Base-by-base conservation (phyloP, 495 filamentous ascomycete species). In the Penicillium samsonianum region DNA sequence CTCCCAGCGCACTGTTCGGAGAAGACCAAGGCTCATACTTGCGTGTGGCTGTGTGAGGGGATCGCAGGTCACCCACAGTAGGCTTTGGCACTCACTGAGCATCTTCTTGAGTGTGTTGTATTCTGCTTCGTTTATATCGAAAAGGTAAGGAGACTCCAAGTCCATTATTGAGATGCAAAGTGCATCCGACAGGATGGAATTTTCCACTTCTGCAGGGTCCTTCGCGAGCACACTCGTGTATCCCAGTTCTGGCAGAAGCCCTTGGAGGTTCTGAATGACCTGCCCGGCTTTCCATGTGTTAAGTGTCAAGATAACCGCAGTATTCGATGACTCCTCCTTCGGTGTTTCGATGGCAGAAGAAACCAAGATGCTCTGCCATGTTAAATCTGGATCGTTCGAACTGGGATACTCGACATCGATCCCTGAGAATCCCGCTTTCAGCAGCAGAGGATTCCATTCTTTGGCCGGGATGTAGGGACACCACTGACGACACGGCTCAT, bases 51-150 rank as follows among this genome's bases (percentile, higher is more conserved):
- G 23, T 0, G 26, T 16, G 10, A 28, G 22, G 2, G 50, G 16
- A 11, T 60, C 56, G n/a, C 46, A 53, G 1, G 67, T 79, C 2
- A 80, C 50, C 77, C 77, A 80, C 0, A 79, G 52, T 1, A 78
- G 33, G 5, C 56, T 68, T 17, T 66, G 60, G 23, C 59, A 61
- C 17, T 53, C 22, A 12, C 56, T 46, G 2, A 80, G 44, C 14
- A 81, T 47, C 6, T 61, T 41, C 16, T 51, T 59, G 0, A 67
- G 9, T 4, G 28, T 23, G 5, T 17, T 7, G 25, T 58, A 68
- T 23, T 68, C 50, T 0, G 6, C 5, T 37, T 57, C 44, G 16
- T 25, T 19, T 5, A 59, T 54, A 1, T 51, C 20, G 0, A 42
- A 42, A 0, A 68, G 47, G 11, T 55, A 61, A 3, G 37, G 9